Evolutionary conservation across 345 rosid genomes (phyloP).

Genomic region (Psidium friedrichsthalianum): DNA sequence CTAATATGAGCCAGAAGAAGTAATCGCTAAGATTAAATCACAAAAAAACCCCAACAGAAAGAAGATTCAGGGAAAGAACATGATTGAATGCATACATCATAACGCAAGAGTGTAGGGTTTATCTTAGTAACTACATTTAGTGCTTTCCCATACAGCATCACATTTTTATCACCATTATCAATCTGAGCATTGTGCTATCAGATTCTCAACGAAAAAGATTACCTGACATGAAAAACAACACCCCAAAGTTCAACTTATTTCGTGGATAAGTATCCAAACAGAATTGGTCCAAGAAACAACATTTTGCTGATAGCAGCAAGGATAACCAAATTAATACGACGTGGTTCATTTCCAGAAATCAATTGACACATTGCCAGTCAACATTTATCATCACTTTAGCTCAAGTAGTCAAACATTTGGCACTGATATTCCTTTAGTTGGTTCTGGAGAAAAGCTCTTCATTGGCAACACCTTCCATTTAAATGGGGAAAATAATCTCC

Average conservation of each 20-base stretch:
- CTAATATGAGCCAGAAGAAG: background rate
- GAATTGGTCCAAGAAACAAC: background rate
- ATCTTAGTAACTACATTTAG: background rate
- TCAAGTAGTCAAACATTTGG: background rate
- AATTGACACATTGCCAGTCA: no score
- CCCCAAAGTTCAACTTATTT: background rate
- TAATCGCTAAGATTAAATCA: background rate
- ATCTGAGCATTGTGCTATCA: background rate
- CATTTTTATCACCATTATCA: background rate
- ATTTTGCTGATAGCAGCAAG: background rate
- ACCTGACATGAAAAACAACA: background rate
- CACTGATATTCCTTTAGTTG: background rate
- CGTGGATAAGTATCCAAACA: background rate
- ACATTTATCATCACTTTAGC: no score
- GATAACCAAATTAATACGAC: background rate
- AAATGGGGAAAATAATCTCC: background rate
- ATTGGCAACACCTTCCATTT: background rate
- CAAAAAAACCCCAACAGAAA: background rate
- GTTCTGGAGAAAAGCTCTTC: background rate
- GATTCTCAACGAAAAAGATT: background rate
- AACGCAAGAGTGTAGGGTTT: background rate
- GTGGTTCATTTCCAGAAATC: no score
- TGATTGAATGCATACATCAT: background rate
- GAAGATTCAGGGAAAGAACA: background rate
- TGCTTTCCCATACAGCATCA: background rate